Evolutionary conservation across 2,329 filamentous ascomycete species (phyloP).

Genomic region (Pyricularia sp.): DNA sequence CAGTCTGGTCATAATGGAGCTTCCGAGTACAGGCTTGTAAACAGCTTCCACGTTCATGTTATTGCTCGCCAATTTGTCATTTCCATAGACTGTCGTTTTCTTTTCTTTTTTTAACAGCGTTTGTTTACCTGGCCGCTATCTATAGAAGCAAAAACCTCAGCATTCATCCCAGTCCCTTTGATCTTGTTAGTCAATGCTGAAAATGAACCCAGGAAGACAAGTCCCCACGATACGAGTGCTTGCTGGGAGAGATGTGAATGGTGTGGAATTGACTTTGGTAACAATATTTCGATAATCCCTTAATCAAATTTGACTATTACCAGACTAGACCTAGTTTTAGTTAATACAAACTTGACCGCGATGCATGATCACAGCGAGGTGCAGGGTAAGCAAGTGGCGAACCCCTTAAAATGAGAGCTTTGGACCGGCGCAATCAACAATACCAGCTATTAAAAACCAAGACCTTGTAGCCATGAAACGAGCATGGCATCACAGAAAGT

Average conservation of each 20-base stretch:
- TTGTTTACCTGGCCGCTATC: neutral
- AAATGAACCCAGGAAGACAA: no score
- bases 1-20: neutral
- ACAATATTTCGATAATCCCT: neutral
- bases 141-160: neutral
- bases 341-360: neutral
- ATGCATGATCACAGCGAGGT: neutral
- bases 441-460: neutral
- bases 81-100: neutral
- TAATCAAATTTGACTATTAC: no score
- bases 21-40: neutral
- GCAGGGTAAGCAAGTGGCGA: no score
- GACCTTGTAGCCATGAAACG: no score
- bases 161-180: neutral
- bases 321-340: no score
- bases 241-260: neutral
- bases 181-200: neutral
- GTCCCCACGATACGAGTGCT: no score
- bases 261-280: neutral
- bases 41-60: neutral
- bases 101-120: neutral
- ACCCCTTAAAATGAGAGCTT: no score
- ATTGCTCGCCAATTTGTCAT: neutral
- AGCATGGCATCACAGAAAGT: no score
- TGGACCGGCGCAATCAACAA: neutral